Percentiles rank a stretch among this genome's conserved stretches.
Evolutionary conservation across 2,329 filamentous ascomycete species (phyloP).

Genomic region (Talaromyces sp.): DNA sequence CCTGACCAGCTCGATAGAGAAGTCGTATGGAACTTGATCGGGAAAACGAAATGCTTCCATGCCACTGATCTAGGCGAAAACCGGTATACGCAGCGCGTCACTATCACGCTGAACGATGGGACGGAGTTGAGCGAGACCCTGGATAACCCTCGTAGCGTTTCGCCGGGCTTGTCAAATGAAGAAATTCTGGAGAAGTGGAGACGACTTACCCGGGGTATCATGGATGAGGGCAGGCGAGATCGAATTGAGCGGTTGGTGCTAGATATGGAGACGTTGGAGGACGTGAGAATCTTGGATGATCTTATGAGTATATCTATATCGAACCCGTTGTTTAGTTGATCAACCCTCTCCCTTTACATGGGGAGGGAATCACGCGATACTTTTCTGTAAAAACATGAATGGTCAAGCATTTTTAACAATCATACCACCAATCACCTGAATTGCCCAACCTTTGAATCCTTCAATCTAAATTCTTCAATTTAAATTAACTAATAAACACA

Average conservation of each 20-base stretch:
- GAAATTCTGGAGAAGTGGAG: constrained; percentile 41
- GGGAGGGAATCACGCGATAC: neutral
- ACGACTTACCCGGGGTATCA: constrained; percentile 30
- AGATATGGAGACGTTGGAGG: constrained; percentile 29
- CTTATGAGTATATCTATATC: neutral
- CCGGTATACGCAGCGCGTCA: constrained; percentile 22
- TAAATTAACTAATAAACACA: neutral
- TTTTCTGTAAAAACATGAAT: too few relatives aligned
- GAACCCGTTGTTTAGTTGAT: neutral
- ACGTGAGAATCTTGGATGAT: constrained; percentile 23
- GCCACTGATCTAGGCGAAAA: constrained; percentile 20
- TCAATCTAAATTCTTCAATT: neutral
- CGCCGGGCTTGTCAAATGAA: constrained; percentile 36
- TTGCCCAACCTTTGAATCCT: too few relatives aligned
- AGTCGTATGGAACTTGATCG: constrained; percentile 37
- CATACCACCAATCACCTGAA: too few relatives aligned
- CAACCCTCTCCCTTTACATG: neutral
- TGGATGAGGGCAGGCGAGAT: constrained; percentile 28
- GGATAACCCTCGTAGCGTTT: constrained; percentile 32
- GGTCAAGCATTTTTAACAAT: too few relatives aligned
- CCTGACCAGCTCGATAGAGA: constrained; percentile 36
- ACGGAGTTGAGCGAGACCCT: constrained; percentile 23
- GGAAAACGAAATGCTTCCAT: constrained; percentile 30
- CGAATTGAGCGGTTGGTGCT: constrained; percentile 34
- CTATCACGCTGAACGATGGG: constrained; percentile 28